Evolutionary conservation across 2,329 filamentous ascomycete genomes (phyloP), one percentile per base, ranked within the genome.

Genomic region (Aspergillus ochraceoroseus): DNA sequence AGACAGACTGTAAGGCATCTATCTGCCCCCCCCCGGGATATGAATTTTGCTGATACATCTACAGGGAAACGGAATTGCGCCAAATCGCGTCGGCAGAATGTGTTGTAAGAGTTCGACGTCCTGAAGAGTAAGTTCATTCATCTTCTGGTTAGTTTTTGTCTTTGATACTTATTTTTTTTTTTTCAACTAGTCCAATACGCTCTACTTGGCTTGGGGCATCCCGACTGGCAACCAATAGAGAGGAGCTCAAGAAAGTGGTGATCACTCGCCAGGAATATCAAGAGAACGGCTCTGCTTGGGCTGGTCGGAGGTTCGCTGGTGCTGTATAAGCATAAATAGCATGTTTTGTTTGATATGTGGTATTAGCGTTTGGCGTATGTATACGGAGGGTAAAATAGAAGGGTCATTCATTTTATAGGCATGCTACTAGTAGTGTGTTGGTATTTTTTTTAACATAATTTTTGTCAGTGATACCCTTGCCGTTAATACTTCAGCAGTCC

Each of bases 201-300:
- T 86, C 82, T 49, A 87, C 85, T 0, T 98, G 90, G 90, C 68
- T 80, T 8, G 92, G 92, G 11, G 90, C 82, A n/a, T 84, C 85
- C 14, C 76, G 80, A 43, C 71, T 95, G 41, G 87, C 87, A 1
- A 77, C 70, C 35, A 81, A 89, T 54, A 72, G 73, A 28, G 74
- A 84, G 26, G 70, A 71, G 35, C 49, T 94, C 36, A 75, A 80
- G 45, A 74, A 75, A 33, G 65, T 88, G 8, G 75, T 80, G 2
- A 85, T 95, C n/a, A 92, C 86, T 0, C 87, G 85, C 59, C 77
- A 85, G 46, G 87, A 98, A 59, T 98, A 98, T 62, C 80, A 92
- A 36, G 92, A 98, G 63, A 68, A 88, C 57, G 92, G 92, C 6
- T 78, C 76, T 40, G 71, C 69, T 1, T 90, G 86, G 85, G 74